These are phyloP conservation scores for Hypomontagnella submonticulosa DNA, from an alignment of 495 filamentous ascomycete species.

Conservation along the genomic window DNA sequence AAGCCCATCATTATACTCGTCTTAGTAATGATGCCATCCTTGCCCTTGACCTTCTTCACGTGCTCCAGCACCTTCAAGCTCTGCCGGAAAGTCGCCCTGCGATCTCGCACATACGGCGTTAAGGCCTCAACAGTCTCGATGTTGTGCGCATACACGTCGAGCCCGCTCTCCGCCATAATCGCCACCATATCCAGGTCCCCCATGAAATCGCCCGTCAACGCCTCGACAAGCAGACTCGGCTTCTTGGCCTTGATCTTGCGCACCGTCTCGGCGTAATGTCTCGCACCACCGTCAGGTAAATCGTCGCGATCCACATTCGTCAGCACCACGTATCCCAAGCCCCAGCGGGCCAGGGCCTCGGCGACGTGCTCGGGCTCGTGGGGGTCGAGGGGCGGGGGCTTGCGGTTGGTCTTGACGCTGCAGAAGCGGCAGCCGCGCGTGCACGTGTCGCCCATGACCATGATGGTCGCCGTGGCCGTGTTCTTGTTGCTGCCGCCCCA, in stretches of 20 bases:
- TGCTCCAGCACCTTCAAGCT: conserved; percentile 81
- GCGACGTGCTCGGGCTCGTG: conserved; percentile 98
- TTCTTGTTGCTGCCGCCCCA: conserved; percentile 92
- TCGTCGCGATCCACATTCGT: conserved; percentile 96
- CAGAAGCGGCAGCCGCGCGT: conserved; percentile 98
- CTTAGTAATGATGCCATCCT: conserved; percentile 86
- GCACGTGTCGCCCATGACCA: conserved; percentile 99
- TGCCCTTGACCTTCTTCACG: conserved; percentile 75
- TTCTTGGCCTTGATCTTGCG: conserved; percentile 91
- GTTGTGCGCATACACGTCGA: conserved; percentile 98
- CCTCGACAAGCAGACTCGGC: conserved; percentile 90
- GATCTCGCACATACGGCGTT: conserved; percentile 89
- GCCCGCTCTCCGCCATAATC: conserved; percentile 82
- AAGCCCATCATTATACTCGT: conserved; percentile 97
- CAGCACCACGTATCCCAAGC: conserved; percentile 93
- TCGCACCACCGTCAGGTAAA: conserved; percentile 84
- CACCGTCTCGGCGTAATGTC: conserved; percentile 94
- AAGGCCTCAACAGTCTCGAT: conserved; percentile 93
- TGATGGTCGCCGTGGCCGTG: conserved; percentile 95
- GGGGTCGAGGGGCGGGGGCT: conserved; percentile 85
- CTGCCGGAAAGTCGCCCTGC: conserved; percentile 89
- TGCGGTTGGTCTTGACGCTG: conserved; percentile 86
- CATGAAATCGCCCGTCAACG: conserved; percentile 88
- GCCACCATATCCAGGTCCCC: conserved; percentile 86
- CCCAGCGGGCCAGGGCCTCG: conserved; percentile 92